Evolutionary conservation across 345 rosid species (phyloP), one percentile per base, ranked within the genome.

Genomic region (Hypericum androsaemum): DNA sequence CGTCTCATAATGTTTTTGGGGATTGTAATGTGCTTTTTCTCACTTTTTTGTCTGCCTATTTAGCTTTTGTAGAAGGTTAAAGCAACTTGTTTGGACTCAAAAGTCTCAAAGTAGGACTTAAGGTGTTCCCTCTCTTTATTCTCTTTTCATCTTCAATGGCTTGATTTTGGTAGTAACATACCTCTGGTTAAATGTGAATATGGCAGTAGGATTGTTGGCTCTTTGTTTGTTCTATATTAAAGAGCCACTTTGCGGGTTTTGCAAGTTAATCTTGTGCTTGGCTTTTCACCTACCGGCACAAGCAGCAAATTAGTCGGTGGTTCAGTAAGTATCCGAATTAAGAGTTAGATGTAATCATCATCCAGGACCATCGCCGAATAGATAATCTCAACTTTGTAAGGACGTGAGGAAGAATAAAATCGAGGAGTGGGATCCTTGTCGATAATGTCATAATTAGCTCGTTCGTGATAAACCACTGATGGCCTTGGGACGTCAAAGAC

Each of bases 221-320:
- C 40, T 11, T 32, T 37, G 14, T 0, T 22, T 22, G 32, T 22
- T 22, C 32, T 1, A 22, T 22, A 4, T 22, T 22, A 22, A 22
- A 22, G 32, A 4, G 4, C 7, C 28, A 42, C 52, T 62, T 56
- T 47, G 65, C 62, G 11, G 48, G 50, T 39, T 12, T 51, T 41
- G 16, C 64, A 74, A 57, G 69, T 53, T 68, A 22, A 22, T 22
- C 32, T 61, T 10, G 9, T 32, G 44, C 43, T 53, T 6, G 12
- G 53, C 60, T 62, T 62, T 60, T 56, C 16, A 50, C 46, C 36
- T 38, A 54, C 50, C 32, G 60, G 14, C 3, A 16, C 14, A 12
- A 16, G 16, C 10, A 12, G 13, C 16, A 38, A 52, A 10, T 38
- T 38, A 7, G 22, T 37, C 5, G 17, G 16, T 17, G 64, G 4